Evolutionary conservation across 129 eudicot genomes (phyloP).

Genomic region (Ambrosia artemisiifolia): DNA sequence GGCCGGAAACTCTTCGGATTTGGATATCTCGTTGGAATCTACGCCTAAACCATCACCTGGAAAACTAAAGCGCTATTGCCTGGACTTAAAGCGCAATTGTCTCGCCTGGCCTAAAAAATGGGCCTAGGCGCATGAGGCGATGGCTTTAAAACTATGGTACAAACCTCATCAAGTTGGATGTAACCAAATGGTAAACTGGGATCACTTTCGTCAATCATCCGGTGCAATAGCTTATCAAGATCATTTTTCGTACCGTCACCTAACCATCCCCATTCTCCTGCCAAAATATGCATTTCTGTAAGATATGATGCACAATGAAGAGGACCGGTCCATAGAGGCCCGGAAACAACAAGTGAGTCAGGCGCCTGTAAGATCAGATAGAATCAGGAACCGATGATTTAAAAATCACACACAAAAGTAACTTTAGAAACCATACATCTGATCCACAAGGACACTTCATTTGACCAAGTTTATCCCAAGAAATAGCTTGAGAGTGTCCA

Average conservation of each 20-base stretch:
- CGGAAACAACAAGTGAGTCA: conserved; percentile 63
- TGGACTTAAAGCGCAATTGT: too few species aligned
- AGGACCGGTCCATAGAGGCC: conserved; percentile 98
- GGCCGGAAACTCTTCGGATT: too few species aligned
- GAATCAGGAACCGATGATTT: background rate
- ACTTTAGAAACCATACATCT: conserved; percentile 36
- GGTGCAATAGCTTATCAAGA: conserved; percentile 51
- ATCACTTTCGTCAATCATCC: conserved; percentile 90
- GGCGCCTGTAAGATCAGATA: conserved; percentile 46
- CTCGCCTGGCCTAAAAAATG: too few species aligned
- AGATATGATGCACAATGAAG: conserved; percentile 66
- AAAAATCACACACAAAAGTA: conserved; percentile 5
- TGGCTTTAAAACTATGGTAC: background rate
- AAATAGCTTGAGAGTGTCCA: conserved; percentile 69
- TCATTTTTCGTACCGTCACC: conserved; percentile 44
- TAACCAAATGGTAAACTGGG: conserved; percentile 74
- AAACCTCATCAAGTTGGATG: conserved; percentile 74
- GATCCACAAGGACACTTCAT: conserved; percentile 64
- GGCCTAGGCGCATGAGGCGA: too few species aligned
- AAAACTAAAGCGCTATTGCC: too few species aligned
- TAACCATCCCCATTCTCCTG: conserved; percentile 89
- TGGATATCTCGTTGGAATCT: too few species aligned
- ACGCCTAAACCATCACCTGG: too few species aligned
- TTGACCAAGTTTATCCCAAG: conserved; percentile 69
- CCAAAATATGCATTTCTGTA: conserved; percentile 61